These are phyloP conservation scores for Musa beccarii DNA, from an alignment of 176 grass and related monocot genomes.

Conservation along the genomic window DNA sequence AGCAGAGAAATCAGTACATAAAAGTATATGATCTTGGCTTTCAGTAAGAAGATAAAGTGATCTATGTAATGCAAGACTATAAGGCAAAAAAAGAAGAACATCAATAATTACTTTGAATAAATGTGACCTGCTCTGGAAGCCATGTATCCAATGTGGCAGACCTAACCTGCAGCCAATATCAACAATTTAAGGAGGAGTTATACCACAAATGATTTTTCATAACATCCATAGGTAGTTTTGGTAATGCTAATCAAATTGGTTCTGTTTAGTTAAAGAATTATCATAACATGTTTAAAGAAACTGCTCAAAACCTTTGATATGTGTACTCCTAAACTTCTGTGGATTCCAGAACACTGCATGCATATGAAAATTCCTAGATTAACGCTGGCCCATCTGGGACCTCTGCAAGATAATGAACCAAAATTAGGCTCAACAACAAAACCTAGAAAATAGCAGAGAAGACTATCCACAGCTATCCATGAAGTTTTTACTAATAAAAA, in stretches of 20 bases:
- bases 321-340: constrained; percentile 96
- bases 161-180: constrained; percentile 48
- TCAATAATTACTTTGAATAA: constrained; percentile 78
- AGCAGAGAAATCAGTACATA: background rate
- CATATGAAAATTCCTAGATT: constrained; percentile 97
- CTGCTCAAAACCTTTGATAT: constrained; percentile 78
- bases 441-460: constrained; percentile 1
- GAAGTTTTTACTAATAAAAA: too few species aligned
- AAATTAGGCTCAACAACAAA: constrained; percentile 7
- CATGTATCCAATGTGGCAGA: constrained; percentile 96
- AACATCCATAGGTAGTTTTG: background rate
- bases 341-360: constrained; percentile 97
- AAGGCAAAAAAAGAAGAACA: constrained; percentile 13
- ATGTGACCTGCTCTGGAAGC: constrained; percentile 93
- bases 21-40: background rate
- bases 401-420: constrained; percentile 39
- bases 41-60: constrained; percentile 16
- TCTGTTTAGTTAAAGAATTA: background rate
- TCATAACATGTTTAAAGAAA: constrained; percentile 3
- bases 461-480: background rate
- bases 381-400: constrained; percentile 96
- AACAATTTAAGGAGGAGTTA: background rate
- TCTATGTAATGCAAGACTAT: background rate
- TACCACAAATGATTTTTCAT: constrained; percentile 2
- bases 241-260: background rate